Base-by-base conservation (phyloP, 257 asterid species). In the Solanum chilense region DNA sequence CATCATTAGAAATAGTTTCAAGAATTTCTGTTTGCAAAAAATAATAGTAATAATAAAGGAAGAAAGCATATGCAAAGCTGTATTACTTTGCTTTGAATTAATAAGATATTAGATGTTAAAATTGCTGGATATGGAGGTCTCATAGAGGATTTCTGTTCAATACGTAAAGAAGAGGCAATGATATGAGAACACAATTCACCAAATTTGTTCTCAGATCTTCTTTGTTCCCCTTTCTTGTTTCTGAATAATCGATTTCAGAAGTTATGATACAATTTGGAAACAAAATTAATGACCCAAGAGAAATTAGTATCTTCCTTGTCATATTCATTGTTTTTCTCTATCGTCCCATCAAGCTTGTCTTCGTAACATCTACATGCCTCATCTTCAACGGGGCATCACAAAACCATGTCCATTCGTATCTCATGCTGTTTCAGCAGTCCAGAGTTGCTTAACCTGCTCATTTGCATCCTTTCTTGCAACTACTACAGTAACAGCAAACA, bases 401-500 rank as follows among this genome's bases (percentile, higher is more conserved):
- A 33, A 18, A 70, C 42, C 77, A 70, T 16, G 44, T 16, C 78
- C 25, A 9, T 33, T 70, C 23, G 62, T 70, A 70, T 70, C 44
- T 16, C 56, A 0, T 41, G 88, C 39, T 39, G 87, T 80, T 4
- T 94, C 98, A 87, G 87, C 82, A 86, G n/a, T 92, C 9, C 92
- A 91, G 69, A 85, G 77, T 81, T 86, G 93, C 89, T 88, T 86
- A 80, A 89, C 90, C 27, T 89, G 90, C 42, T 82, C 92, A 62
- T 85, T 91, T 7, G 15, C 44, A 76, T 90, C 64, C 4, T 0
- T 42, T 42, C 47, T 41, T 93, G 87, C 94, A 95, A 89, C 89
- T 88, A 56, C 5, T 78, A 93, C 97, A 94, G 31, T 93, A 86
- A 93, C 92, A 16, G 62, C 90, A 75, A 90, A 25, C 66, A 92